Percentiles rank a stretch among this genome's conserved stretches.
Evolutionary conservation across 768 basidiomycete species (phyloP).

Genomic region (Lactifluus subvellereus): DNA sequence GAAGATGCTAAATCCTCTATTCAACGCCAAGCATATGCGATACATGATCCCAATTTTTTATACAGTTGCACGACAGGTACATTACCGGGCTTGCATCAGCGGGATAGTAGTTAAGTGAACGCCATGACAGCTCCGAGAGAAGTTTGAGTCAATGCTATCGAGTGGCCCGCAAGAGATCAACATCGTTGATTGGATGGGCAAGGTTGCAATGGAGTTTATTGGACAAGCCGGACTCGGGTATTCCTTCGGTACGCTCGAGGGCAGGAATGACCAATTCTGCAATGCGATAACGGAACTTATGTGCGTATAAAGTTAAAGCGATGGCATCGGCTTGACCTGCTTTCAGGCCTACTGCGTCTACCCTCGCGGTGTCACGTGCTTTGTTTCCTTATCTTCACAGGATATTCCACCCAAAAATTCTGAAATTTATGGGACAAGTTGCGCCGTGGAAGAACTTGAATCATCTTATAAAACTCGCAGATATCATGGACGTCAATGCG

Average conservation of each 20-base stretch:
- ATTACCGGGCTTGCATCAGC: background rate
- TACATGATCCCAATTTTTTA: constrained; percentile 23
- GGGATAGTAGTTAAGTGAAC: no score
- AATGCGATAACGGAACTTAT: constrained; percentile 20
- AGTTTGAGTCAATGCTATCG: no score
- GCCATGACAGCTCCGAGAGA: no score
- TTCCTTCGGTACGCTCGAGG: constrained; percentile 14
- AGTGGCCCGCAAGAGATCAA: constrained; percentile 14
- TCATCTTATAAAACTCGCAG: no score
- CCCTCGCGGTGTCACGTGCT: background rate
- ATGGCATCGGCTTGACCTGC: background rate
- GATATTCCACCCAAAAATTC: no score
- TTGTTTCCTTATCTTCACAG: constrained; percentile 17
- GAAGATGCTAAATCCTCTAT: constrained; percentile 20
- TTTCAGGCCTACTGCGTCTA: constrained; percentile 14
- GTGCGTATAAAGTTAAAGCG: background rate
- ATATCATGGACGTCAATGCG: no score
- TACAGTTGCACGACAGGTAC: constrained; percentile 17
- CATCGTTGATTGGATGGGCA: constrained; percentile 21
- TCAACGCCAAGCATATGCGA: constrained; percentile 25
- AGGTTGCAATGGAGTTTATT: constrained; percentile 25
- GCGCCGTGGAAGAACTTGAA: no score
- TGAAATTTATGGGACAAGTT: no score
- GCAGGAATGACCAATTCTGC: no score
- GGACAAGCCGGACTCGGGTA: constrained; percentile 27